Evolutionary conservation across 768 basidiomycete species (phyloP), one percentile per base, ranked within the genome.

Genomic region (Tylopilus cervinicoccineus): DNA sequence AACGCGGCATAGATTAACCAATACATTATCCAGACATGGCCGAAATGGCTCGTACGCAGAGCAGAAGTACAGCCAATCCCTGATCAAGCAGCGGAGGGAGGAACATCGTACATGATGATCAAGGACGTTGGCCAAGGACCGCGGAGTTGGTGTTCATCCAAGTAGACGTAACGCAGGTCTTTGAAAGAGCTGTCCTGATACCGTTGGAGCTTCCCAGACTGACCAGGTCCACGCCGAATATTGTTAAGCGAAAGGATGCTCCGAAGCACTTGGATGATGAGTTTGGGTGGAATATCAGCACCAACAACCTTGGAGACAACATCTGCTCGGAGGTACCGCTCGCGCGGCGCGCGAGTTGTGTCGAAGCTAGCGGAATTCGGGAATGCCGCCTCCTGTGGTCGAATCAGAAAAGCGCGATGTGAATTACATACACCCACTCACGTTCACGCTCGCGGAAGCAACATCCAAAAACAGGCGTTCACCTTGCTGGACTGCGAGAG

Each of bases 101-200:
- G 29, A 20, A 17, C 36, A 43, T 67, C 66, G 17, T 67, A 67
- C 70, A 81, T 70, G 29, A 88, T 58, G 23, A 80, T 68, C 76
- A 90, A 69, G 2, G 80, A 79, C 7, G 76, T 77, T 1, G 88
- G 84, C 86, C 86, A 88, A 16, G 85, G 79, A 5, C 71, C 71
- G 11, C 76, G 69, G n/a, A 69, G 45, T 57, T 80, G 75, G 2
- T 71, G 63, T 1, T 62, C 57, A 48, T 79, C 75, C 51, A 90
- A 68, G 62, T 87, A 89, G 45, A 74, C 71, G 56, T 76, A 76
- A 10, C 68, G 69, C 20, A 80, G 64, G 39, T 79, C 74, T 5
- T 74, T 79, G 37, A 76, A 69, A 32, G 71, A 67, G 3, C 57
- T 52, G 45, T 80, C 74, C 42, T 70, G 60, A 73, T 80, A 86